Base-by-base conservation (phyloP, 768 basidiomycete species). In the Calocybe cyanea region DNA sequence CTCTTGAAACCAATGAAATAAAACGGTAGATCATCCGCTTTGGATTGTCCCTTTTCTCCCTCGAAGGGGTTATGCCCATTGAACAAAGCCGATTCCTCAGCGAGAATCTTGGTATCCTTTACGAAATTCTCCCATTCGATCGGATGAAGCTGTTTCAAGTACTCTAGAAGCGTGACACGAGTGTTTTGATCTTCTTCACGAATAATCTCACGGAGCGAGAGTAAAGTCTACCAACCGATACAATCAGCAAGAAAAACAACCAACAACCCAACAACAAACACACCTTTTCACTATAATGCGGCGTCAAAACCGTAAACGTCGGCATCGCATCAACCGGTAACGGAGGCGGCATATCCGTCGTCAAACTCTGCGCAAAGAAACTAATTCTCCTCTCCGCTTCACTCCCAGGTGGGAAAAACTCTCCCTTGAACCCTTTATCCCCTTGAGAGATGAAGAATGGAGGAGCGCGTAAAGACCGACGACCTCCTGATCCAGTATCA, bases 81-180 rank as follows among this genome's bases (percentile, higher is more conserved):
- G 65, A 83, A 92, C 76, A 85, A 79, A 24, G 85, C 81, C 2
- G 91, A 90, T 62, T 99, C 96, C 63, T 97, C 93, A 0, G 96
- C 94, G 30, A 99, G 77, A 55, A 99, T 99, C 75, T 93, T 98
- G 60, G 96, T 99, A 63, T 99, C 96, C 73, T 92, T 93, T 57
- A 99, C 96, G 52, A 99, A 98, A 66, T 99, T 98, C 67, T 95
- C 92, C 96, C 96, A 99, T 63, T 99, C 96, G 57, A 98, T 74
- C 3, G 93, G 89, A 62, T 99, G 96, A 31, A 99, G 80, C 62
- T 98, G 96, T 68, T 99, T 99, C 57, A 99, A 76, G 70, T 98
- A 99, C 66, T 97, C 96, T 33, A 99, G 75, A 21, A 98, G 82
- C 19, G 96, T 98, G 48, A 99, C 96, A 30, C 95, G 89, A 21